Evolutionary conservation across 192 early-diverging fungal genomes (phyloP).

Genomic region (Podila epigama): DNA sequence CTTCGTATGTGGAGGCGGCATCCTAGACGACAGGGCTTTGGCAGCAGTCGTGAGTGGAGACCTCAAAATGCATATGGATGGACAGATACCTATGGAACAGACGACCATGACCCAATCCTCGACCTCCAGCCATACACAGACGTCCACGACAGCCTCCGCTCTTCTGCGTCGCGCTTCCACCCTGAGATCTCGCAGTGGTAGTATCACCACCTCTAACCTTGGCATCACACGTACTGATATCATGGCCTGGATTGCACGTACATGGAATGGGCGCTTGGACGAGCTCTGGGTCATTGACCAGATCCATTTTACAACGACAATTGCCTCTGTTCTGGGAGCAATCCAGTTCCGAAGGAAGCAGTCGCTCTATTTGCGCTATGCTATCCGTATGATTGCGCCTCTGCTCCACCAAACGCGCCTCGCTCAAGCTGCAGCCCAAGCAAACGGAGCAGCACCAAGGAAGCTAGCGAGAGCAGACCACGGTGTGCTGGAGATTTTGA

Average conservation of each 20-base stretch:
- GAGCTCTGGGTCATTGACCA: constrained; percentile 49
- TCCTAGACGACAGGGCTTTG: constrained; percentile 37
- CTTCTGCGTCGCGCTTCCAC: constrained; percentile 35
- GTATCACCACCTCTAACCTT: constrained; percentile 11
- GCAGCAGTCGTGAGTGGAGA: constrained; percentile 43
- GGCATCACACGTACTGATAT: constrained; percentile 36
- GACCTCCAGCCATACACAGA: constrained; percentile 16
- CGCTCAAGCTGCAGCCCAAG: constrained; percentile 29
- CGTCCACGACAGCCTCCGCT: constrained; percentile 16
- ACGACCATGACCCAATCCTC: constrained; percentile 25
- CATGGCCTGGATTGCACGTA: constrained; percentile 38
- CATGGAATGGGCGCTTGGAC: constrained; percentile 41
- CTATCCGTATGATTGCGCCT: constrained; percentile 53
- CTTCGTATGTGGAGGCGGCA: constrained; percentile 39
- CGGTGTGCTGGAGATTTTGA: constrained; percentile 70
- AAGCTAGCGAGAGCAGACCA: constrained; percentile 37
- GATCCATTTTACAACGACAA: constrained; percentile 58
- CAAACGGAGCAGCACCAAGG: constrained; percentile 7
- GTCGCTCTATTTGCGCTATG: constrained; percentile 75
- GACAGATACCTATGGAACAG: neutral
- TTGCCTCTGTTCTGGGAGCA: constrained; percentile 65
- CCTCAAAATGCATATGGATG: constrained; percentile 23
- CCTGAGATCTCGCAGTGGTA: constrained; percentile 31
- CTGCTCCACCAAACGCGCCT: constrained; percentile 49
- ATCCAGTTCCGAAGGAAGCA: constrained; percentile 71